Evolutionary conservation across 345 rosid genomes (phyloP).

Genomic region (Passiflora organensis): DNA sequence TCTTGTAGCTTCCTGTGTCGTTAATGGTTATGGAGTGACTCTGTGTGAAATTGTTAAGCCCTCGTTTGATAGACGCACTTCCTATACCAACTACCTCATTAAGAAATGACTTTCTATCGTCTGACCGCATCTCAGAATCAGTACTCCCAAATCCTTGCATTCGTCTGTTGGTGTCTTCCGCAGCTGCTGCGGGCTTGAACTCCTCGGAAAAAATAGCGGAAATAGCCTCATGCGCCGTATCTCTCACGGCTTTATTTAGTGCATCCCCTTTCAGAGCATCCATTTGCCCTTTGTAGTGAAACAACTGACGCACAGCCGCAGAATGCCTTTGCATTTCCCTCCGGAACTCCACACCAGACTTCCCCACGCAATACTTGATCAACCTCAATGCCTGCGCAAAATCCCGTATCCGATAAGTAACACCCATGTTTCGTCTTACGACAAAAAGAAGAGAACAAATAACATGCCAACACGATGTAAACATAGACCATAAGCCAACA

Average conservation of each 20-base stretch:
- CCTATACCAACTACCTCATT: conserved; percentile 95
- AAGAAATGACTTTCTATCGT: conserved; percentile 84
- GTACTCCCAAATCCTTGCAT: conserved; percentile 96
- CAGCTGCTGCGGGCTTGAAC: conserved; percentile 52
- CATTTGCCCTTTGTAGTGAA: conserved; percentile 79
- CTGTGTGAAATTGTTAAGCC: conserved; percentile 67
- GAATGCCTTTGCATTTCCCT: conserved; percentile 96
- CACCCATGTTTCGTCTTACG: not conserved
- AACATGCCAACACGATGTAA: no score
- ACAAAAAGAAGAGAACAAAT: not conserved
- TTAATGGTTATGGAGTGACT: conserved; percentile 54
- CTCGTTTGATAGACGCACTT: conserved; percentile 91
- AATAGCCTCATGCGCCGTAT: conserved; percentile 77
- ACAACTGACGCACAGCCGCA: conserved; percentile 69
- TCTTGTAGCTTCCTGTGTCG: conserved; percentile 73
- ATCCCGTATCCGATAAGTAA: not conserved
- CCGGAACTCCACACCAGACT: conserved; percentile 86
- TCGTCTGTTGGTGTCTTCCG: conserved; percentile 55
- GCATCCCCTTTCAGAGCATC: conserved; percentile 95
- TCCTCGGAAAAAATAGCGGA: conserved; percentile 80
- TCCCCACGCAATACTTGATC: conserved; percentile 79
- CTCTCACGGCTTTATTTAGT: conserved; percentile 87
- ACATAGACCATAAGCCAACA: no score
- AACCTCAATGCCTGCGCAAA: conserved; percentile 67
- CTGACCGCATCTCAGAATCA: conserved; percentile 59